Conservation (phyloP, 2,329 filamentous ascomycete genomes). For the Zymoseptoria pseudotritici region DNA sequence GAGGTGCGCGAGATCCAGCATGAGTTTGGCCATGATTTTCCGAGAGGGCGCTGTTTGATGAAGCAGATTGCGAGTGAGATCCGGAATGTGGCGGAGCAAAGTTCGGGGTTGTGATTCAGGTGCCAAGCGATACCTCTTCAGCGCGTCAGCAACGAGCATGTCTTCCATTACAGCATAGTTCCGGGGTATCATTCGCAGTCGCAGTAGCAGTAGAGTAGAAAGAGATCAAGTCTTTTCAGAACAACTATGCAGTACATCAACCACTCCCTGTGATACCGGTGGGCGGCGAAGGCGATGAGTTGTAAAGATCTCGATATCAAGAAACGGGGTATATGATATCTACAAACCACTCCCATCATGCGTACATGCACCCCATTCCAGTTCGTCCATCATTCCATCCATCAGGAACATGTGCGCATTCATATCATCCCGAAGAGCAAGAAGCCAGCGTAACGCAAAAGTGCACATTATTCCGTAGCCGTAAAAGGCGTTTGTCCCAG, state of each 20-base stretch:
- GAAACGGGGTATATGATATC: background rate
- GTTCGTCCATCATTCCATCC: background rate
- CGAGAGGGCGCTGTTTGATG: slow-evolving; percentile 4
- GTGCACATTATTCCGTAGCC: background rate
- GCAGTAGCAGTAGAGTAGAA: no score
- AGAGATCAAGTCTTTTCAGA: no score
- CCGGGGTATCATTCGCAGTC: no score
- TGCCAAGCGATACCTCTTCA: no score
- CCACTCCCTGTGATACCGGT: no score
- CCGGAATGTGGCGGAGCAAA: slow-evolving; percentile 4
- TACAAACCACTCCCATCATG: background rate
- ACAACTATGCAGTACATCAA: no score
- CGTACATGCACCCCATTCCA: background rate
- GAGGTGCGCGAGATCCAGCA: slow-evolving; percentile 9
- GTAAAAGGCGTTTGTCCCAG: background rate
- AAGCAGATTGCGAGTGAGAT: slow-evolving; percentile 8
- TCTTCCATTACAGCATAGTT: no score
- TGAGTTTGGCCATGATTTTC: slow-evolving; percentile 11
- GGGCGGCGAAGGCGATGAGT: background rate
- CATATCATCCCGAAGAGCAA: background rate
- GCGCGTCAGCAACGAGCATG: no score
- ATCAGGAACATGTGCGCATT: background rate
- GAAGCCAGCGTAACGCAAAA: background rate
- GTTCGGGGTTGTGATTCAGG: no score
- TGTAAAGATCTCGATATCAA: background rate